Conservation (phyloP, 345 rosid genomes). For the Citrus sp. region DNA sequence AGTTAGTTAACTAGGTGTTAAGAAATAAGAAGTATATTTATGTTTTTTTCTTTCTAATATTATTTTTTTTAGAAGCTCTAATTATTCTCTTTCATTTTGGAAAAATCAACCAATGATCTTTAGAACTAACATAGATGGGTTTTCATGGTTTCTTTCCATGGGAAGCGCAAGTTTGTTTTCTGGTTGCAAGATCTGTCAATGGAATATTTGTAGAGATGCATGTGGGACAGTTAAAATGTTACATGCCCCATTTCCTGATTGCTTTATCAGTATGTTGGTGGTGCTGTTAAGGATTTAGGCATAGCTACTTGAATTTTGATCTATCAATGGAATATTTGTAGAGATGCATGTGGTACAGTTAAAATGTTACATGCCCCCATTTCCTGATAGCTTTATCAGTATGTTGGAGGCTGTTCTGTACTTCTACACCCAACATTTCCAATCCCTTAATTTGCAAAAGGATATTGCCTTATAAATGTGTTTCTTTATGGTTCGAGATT, state of each 20-base stretch:
- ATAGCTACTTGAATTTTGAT: not conserved
- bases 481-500: not conserved
- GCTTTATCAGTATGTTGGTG: not conserved
- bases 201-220: not conserved
- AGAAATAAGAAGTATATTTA: no score
- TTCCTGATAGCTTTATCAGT: no score
- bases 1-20: no score
- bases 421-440: not conserved
- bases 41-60: not conserved
- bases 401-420: not conserved
- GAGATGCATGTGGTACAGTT: no score
- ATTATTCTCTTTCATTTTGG: not conserved
- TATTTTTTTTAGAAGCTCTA: not conserved
- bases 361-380: no score
- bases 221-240: not conserved
- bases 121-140: not conserved
- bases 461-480: not conserved
- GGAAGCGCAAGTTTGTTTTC: no score
- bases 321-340: no score
- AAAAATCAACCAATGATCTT: not conserved
- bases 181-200: not conserved
- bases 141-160: not conserved
- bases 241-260: not conserved
- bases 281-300: not conserved
- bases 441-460: not conserved